A percentile compares a stretch with the other conserved stretches of the same genome.
phyloP scores from a whole-genome alignment of 1,139 yeast species.

The Saccharomyces uvarum region DNA sequence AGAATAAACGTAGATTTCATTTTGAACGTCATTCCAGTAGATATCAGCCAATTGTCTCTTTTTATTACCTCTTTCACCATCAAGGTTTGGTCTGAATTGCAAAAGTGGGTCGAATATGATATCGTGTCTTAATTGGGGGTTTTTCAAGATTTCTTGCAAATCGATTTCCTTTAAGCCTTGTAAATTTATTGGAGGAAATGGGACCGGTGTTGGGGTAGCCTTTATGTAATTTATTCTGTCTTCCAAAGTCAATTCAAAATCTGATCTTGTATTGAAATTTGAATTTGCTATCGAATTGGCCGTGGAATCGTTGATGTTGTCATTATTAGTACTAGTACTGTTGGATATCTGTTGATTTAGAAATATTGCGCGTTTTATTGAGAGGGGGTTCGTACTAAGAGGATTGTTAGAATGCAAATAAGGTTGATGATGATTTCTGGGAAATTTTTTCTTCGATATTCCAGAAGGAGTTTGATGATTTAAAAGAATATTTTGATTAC shows the following conservation, averaged over 20 bases:
- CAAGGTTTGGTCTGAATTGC: constrained; percentile 85
- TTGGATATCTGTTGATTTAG: constrained; percentile 1
- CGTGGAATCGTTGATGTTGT: constrained; percentile 1
- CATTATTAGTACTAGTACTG: not conserved
- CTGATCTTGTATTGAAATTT: not conserved
- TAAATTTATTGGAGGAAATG: constrained; percentile 73
- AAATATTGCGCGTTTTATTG: not conserved
- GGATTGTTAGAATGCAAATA: not conserved
- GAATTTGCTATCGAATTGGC: not conserved
- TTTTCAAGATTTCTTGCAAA: constrained; percentile 77
- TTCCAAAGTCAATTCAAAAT: constrained; percentile 14
- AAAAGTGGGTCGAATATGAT: constrained; percentile 86
- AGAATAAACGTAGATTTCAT: constrained; percentile 40
- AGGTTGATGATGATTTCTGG: not conserved
- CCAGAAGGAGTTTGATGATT: not conserved
- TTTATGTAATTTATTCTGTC: constrained; percentile 26
- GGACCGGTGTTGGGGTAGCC: constrained; percentile 23
- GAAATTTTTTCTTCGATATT: not conserved
- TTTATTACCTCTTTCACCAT: constrained; percentile 80
- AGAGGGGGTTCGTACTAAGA: not conserved
- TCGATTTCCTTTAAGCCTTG: constrained; percentile 83
- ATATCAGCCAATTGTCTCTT: constrained; percentile 69
- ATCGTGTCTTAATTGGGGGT: constrained; percentile 90
- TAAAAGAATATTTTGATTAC: not conserved
- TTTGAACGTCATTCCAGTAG: constrained; percentile 73